A percentile compares a stretch with the other conserved stretches of the same genome.
Conservation (phyloP, 176 grass and related monocot species). For the Elaeis guineensis region DNA sequence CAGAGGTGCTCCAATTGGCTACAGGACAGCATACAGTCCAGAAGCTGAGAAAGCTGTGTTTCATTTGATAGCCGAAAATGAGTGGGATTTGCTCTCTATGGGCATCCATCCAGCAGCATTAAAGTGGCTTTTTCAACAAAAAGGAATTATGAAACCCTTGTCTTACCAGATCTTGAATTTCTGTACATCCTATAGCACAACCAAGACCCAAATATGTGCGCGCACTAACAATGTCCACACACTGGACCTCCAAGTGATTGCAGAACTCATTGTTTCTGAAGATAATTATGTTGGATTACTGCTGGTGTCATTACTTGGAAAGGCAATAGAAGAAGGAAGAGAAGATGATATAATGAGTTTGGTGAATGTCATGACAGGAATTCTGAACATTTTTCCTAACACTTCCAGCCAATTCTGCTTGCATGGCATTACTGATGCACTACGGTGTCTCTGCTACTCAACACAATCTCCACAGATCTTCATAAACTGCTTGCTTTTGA, state of each 20-base stretch:
- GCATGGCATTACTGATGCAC: slow-evolving; percentile 42
- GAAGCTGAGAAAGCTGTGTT: slow-evolving; percentile 80
- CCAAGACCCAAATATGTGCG: slow-evolving; percentile 26
- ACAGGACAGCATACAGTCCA: slow-evolving; percentile 39
- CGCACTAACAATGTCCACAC: slow-evolving; percentile 31
- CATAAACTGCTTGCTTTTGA: slow-evolving; percentile 40
- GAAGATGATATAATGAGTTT: slow-evolving; percentile 51
- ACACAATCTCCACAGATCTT: slow-evolving; percentile 28
- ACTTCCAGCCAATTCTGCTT: slow-evolving; percentile 52
- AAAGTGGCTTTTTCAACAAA: slow-evolving; percentile 80
- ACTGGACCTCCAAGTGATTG: slow-evolving; percentile 64
- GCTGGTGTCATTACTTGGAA: slow-evolving; percentile 49
- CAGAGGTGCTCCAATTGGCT: slow-evolving; percentile 47
- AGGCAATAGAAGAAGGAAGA: slow-evolving; percentile 37
- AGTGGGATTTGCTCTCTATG: slow-evolving; percentile 65
- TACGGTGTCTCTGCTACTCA: slow-evolving; percentile 34
- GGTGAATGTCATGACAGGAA: slow-evolving; percentile 51
- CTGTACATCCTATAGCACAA: slow-evolving; percentile 54
- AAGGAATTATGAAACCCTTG: slow-evolving; percentile 51
- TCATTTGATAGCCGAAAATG: slow-evolving; percentile 36
- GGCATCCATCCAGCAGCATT: slow-evolving; percentile 51
- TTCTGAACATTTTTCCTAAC: slow-evolving; percentile 47
- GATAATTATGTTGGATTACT: slow-evolving; percentile 39
- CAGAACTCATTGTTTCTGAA: slow-evolving; percentile 52
- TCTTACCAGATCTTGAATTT: slow-evolving; percentile 58